phyloP scores from a whole-genome alignment of 164 flowering plant genomes.

The Annona squamosa region DNA sequence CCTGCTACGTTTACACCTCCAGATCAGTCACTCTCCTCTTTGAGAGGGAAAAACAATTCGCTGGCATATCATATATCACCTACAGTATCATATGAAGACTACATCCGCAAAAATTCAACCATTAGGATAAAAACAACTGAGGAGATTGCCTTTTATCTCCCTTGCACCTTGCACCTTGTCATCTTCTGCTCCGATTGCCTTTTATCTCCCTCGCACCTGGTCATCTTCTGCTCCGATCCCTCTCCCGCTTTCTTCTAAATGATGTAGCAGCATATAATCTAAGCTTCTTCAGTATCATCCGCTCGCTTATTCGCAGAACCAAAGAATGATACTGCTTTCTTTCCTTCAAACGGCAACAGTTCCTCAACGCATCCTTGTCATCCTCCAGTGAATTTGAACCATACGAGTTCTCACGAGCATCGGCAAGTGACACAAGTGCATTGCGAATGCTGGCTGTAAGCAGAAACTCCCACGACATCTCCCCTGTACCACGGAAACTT shows the following conservation, averaged over 20 bases:
- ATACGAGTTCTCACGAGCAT: slow-evolving; percentile 58
- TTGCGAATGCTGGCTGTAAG: slow-evolving; percentile 41
- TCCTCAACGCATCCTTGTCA: slow-evolving; percentile 36
- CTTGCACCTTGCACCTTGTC: neutral
- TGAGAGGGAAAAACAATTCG: no score
- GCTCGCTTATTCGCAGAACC: slow-evolving; percentile 67
- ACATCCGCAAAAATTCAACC: neutral
- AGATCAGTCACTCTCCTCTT: no score
- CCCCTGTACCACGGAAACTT: slow-evolving; percentile 14
- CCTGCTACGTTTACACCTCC: no score
- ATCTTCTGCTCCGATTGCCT: neutral
- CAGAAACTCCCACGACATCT: slow-evolving; percentile 33
- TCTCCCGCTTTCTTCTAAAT: slow-evolving; percentile 1
- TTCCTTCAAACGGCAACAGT: slow-evolving; percentile 27
- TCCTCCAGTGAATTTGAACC: slow-evolving; percentile 45
- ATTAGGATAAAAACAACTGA: neutral
- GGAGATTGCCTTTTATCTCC: neutral
- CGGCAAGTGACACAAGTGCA: slow-evolving; percentile 66
- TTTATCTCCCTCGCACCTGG: neutral
- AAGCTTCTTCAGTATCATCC: slow-evolving; percentile 63
- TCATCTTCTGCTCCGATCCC: neutral
- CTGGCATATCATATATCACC: no score
- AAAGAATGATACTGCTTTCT: slow-evolving; percentile 64
- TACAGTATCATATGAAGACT: no score
- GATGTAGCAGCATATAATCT: slow-evolving; percentile 35